A percentile compares a stretch with the other conserved stretches of the same genome.
Evolutionary conservation across 2,329 filamentous ascomycete species (phyloP).

Genomic region (Neodidymelliopsis sp.): DNA sequence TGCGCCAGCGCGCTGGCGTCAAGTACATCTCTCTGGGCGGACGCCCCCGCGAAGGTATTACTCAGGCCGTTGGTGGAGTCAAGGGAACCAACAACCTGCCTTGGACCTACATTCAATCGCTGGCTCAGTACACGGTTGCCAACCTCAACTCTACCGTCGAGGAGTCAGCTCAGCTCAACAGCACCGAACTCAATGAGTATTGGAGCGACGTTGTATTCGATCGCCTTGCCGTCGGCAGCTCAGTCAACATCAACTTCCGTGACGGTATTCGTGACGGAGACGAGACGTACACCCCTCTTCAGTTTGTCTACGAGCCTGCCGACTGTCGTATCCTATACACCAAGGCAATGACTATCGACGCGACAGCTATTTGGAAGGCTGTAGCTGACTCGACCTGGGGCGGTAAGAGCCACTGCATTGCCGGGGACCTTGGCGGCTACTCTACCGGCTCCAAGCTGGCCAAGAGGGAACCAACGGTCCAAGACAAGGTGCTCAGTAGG

Average conservation of each 20-base stretch:
- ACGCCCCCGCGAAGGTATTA: conserved; percentile 60
- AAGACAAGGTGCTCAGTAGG: conserved; percentile 35
- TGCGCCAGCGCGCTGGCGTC: conserved; percentile 61
- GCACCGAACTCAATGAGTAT: conserved; percentile 44
- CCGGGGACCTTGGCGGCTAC: conserved; percentile 35
- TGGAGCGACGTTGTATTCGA: conserved; percentile 41
- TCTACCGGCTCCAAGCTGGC: conserved; percentile 24
- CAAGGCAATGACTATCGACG: conserved; percentile 61
- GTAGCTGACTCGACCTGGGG: conserved; percentile 48
- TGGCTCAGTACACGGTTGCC: conserved; percentile 32
- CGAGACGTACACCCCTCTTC: conserved; percentile 56
- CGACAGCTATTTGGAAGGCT: conserved; percentile 62
- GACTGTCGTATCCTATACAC: conserved; percentile 71
- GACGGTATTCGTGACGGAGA: conserved; percentile 55
- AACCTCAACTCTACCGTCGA: conserved; percentile 31
- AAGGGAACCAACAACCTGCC: conserved; percentile 60
- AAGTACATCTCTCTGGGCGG: conserved; percentile 68
- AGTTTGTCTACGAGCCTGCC: conserved; percentile 68
- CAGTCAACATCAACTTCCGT: conserved; percentile 48
- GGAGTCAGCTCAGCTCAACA: conserved; percentile 39
- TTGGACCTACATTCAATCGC: conserved; percentile 42
- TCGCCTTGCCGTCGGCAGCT: conserved; percentile 34
- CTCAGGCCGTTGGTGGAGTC: conserved; percentile 67
- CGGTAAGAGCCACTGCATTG: conserved; percentile 41
- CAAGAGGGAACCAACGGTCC: conserved; percentile 34